Conservation (phyloP, 495 filamentous ascomycete genomes). For the Hyaloscypha finlandica region DNA sequence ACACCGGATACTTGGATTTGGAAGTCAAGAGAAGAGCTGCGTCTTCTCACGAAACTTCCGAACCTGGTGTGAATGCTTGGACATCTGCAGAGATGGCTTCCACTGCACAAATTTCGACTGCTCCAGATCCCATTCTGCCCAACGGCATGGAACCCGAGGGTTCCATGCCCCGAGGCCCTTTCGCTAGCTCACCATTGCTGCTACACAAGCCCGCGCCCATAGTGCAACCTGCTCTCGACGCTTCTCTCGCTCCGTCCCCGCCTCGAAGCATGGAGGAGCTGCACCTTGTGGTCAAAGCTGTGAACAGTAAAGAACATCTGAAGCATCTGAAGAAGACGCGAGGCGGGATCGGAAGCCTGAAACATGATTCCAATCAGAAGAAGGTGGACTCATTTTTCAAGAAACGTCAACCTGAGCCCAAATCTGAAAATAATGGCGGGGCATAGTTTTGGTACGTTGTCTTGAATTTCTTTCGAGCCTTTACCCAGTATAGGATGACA, state of each 20-base stretch:
- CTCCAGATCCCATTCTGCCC: neutral
- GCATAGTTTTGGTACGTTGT: constrained; percentile 9
- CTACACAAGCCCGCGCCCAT: neutral
- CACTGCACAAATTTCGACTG: neutral
- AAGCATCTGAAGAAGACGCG: constrained; percentile 70
- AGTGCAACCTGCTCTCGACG: neutral
- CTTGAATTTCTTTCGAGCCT: constrained; percentile 34
- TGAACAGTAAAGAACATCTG: constrained; percentile 71
- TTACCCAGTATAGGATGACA: constrained; percentile 56
- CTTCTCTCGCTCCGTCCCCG: neutral
- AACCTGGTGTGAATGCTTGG: too few species aligned
- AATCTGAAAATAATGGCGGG: neutral
- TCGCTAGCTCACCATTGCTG: constrained; percentile 2
- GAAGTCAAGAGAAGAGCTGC: constrained; percentile 34
- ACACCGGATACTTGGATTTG: constrained; percentile 64
- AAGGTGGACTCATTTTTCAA: constrained; percentile 80
- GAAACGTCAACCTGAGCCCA: constrained; percentile 39
- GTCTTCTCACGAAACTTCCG: neutral
- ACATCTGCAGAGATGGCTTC: neutral
- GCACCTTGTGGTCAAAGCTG: constrained; percentile 45
- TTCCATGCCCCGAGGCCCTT: neutral
- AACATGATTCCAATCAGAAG: constrained; percentile 70
- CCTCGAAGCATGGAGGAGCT: constrained; percentile 12
- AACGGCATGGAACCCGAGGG: neutral
- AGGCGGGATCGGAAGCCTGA: constrained; percentile 74